Percentiles rank a stretch among this genome's conserved stretches.
phyloP scores from a whole-genome alignment of 2,329 filamentous ascomycete genomes.

The Sporothrix phasma region DNA sequence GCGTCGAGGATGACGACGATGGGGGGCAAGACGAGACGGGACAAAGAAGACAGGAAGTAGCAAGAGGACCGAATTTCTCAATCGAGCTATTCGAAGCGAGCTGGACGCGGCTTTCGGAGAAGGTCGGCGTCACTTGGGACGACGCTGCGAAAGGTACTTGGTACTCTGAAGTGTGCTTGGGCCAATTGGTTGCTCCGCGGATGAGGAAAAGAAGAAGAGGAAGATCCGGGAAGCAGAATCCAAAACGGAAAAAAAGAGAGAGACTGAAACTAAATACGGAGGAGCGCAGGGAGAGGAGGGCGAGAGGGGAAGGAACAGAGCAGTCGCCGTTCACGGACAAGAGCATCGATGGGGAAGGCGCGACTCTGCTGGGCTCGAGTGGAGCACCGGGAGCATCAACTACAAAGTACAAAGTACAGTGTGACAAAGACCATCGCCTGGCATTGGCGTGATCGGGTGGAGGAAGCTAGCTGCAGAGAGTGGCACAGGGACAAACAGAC shows the following conservation, averaged over 20 bases:
- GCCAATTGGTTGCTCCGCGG: neutral
- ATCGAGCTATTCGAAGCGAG: slow-evolving; percentile 16
- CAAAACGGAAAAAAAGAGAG: neutral
- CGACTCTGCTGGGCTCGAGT: neutral
- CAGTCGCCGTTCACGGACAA: neutral
- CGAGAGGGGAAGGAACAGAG: neutral
- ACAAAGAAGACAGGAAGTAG: neutral
- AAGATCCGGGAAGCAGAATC: neutral
- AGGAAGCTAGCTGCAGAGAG: neutral
- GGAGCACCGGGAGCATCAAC: neutral
- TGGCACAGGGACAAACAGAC: neutral
- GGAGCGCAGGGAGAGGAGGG: neutral
- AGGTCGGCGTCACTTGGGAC: neutral
- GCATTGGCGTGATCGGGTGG: neutral
- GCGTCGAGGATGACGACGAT: neutral
- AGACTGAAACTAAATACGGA: slow-evolving; percentile 5
- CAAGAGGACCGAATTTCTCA: neutral
- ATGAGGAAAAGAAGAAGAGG: neutral
- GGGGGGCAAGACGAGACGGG: neutral
- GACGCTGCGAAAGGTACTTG: neutral
- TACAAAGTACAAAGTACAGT: neutral
- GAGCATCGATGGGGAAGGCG: slow-evolving; percentile 5
- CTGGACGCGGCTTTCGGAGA: neutral
- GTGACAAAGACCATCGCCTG: slow-evolving; percentile 3
- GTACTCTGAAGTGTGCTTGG: neutral